Evolutionary conservation across 768 basidiomycete species (phyloP), one percentile per base, ranked within the genome.

Genomic region (Tephrocybe rancida): DNA sequence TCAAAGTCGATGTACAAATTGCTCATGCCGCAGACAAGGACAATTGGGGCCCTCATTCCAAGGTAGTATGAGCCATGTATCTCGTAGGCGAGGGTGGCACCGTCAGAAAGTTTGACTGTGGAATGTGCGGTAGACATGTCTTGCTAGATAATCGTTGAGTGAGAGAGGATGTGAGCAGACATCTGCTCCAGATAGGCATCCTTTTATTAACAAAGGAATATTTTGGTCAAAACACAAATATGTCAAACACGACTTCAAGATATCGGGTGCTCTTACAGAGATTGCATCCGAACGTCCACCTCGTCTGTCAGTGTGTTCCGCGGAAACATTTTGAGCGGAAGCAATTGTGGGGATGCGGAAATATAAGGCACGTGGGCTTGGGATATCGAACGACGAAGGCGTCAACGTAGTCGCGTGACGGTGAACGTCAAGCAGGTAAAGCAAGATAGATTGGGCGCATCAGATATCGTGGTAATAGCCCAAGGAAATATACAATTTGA

Each of bases 61-160:
- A 71, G 50, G 54, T 74, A 64, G n/a, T 67, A 54, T 6, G 69
- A 62, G n/a, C 78, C 78, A 13, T 74, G 52, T n/a, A 79, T 55
- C 43, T 78, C 70, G 55, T 77, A 80, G 4, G 70, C 74, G 10
- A 77, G 57, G 48, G 65, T 66, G 0, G 78, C 73, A n/a, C 79
- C 78, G 58, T 78, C 77, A 18, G 70, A 65, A 34, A 77, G 70
- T 21, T 52, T 55, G 10, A 71, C 48, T 14, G 57, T 65, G 2
- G 62, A 66, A 57, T 64, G 63, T 38, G 57, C 55, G 52, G 54
- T 57, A 22, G 61, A 52, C 62, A 70, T 69, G 30, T 38, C 11
- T 22, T n/a, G 34, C 39, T n/a, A 44, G 13, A 51, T 19, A 6
- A 11, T 59, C 18, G 16, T 30, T 13, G n/a, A 30, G 11, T 25